phyloP scores from a whole-genome alignment of 495 filamentous ascomycete genomes.

The Talaromyces stipitatus region DNA sequence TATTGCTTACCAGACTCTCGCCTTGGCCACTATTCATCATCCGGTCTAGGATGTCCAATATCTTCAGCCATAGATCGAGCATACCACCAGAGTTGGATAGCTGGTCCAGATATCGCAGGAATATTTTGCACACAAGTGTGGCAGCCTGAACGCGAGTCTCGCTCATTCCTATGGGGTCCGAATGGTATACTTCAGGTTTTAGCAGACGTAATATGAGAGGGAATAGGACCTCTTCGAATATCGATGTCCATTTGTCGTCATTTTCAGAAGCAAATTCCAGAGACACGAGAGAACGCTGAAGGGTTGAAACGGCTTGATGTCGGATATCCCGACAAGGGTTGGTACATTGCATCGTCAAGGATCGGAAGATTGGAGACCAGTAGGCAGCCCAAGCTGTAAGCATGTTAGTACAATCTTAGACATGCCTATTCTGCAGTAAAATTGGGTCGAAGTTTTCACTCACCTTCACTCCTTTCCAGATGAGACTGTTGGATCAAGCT shows the following conservation, averaged over 20 bases:
- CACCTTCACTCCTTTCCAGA: slow-evolving; percentile 78
- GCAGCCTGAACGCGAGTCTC: slow-evolving; percentile 91
- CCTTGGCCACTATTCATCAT: slow-evolving; percentile 95
- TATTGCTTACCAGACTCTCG: slow-evolving; percentile 69
- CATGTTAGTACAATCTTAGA: slow-evolving; percentile 8
- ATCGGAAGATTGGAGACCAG: slow-evolving; percentile 91
- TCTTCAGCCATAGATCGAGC: slow-evolving; percentile 86
- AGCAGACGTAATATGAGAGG: slow-evolving; percentile 84
- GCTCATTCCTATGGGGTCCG: slow-evolving; percentile 88
- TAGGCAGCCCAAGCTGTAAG: slow-evolving; percentile 89
- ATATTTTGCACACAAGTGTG: slow-evolving; percentile 87
- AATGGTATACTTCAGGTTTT: slow-evolving; percentile 92
- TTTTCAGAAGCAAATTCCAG: slow-evolving; percentile 66
- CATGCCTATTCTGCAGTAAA: neutral
- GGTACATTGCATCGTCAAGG: slow-evolving; percentile 79
- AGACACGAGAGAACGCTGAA: slow-evolving; percentile 82
- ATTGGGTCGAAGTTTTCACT: slow-evolving; percentile 9
- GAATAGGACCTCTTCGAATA: slow-evolving; percentile 92
- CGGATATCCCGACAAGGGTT: slow-evolving; percentile 95
- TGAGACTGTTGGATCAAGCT: slow-evolving; percentile 86
- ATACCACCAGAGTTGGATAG: slow-evolving; percentile 83
- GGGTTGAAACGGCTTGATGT: slow-evolving; percentile 74
- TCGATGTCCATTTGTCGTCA: slow-evolving; percentile 86
- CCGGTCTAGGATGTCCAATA: slow-evolving; percentile 90
- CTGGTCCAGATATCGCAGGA: slow-evolving; percentile 84